Conservation (phyloP, 73 alveolate genomes). For the Paramecium sexaurelia region DNA sequence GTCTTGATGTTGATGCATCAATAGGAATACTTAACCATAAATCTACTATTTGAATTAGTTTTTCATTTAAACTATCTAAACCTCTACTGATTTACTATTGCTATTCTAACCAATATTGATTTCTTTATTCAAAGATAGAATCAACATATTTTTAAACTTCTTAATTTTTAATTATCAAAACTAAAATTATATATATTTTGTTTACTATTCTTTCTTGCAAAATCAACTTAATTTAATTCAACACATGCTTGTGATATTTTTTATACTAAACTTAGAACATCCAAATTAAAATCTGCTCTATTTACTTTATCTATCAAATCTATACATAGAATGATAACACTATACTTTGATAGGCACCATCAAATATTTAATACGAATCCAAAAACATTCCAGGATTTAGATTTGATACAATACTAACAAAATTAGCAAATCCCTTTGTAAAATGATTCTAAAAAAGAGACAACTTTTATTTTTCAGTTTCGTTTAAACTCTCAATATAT, state of each 20-base stretch:
- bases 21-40: not conserved
- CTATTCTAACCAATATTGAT: not conserved
- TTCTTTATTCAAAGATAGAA: not conserved
- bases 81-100: not conserved
- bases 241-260: not conserved
- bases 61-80: not conserved
- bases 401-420: not conserved
- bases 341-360: not conserved
- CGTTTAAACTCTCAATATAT: not conserved
- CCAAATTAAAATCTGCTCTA: not conserved
- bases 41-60: not conserved
- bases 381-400: not conserved
- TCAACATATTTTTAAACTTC: not conserved
- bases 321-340: not conserved
- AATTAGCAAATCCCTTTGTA: not conserved
- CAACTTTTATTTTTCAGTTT: not conserved
- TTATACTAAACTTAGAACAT: not conserved
- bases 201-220: not conserved
- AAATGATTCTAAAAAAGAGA: conserved; percentile 8
- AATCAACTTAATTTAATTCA: not conserved
- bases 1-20: not conserved
- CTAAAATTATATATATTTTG: not conserved
- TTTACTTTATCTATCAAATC: not conserved
- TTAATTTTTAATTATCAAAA: not conserved
- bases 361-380: not conserved